Evolutionary conservation across 495 filamentous ascomycete genomes (phyloP), one percentile per base, ranked within the genome.

Genomic region (Penicillium argentinense): DNA sequence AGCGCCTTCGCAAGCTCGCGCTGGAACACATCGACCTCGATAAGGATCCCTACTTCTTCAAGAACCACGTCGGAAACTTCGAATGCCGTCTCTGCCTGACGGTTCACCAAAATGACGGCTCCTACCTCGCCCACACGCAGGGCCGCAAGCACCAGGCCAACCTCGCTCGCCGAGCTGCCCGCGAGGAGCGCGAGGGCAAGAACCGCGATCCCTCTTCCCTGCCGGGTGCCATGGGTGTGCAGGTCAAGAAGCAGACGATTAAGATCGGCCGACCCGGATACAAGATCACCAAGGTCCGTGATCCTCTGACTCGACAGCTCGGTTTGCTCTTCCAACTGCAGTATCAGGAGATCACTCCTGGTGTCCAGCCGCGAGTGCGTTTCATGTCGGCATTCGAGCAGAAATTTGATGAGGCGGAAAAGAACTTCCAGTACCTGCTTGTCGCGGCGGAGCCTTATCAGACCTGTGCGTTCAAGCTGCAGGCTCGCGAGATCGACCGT

Each of bases 21-120:
- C 87, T 99, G 53, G 93, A 99, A 73, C 90, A 88, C 14, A 99
- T 99, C 77, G 95, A 99, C 70, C 85, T 99, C 34, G 95, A 97
- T 65, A 97, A 97, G 72, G 93, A 99, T 74, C 93, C 93, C 0
- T 99, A 97, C 78, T 96, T 99, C 80, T 97, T 99, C 87, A 96
- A 95, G 64, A 99, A 99, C 74, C 93, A 99, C 60, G 89, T 97
- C 53, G 93, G 93, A 52, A 92, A 86, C 67, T 99, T 97, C 73
- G 93, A 99, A 65, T 99, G 93, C 66, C 89, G 95, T 12, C 85
- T 99, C 29, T 99, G 93, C 58, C 76, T 99, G 23, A 99, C 93
- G 2, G 95, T 97, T n/a, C 93, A 99, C 77, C 93, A 99, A 60
- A 99, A 99, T 70, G 93, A 99, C 74, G 93, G 93, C 54, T 97